Conservation (phyloP, 495 filamentous ascomycete species). For the Daldinia concentrica region DNA sequence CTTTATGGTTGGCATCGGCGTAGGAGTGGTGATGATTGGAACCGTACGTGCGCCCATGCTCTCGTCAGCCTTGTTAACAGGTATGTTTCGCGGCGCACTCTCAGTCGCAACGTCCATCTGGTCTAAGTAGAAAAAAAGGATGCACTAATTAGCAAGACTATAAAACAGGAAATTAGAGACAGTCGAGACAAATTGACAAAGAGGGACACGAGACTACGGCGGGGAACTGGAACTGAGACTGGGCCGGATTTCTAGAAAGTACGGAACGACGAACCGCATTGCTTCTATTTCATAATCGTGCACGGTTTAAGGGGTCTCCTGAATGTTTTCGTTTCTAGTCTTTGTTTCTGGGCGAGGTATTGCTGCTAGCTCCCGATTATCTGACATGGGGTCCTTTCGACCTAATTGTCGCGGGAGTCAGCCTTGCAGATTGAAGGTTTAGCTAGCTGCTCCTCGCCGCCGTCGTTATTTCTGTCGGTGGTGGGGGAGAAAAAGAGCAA, state of each 20-base stretch:
- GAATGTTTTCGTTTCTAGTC: conserved; percentile 18
- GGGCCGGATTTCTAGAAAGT: conserved; percentile 35
- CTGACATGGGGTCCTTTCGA: conserved; percentile 43
- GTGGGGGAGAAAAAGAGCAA: conserved; percentile 31
- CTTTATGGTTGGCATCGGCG: conserved; percentile 55
- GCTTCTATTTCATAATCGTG: conserved; percentile 36
- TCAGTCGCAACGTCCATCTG: conserved; percentile 61
- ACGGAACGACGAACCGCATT: conserved; percentile 38
- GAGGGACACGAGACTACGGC: conserved; percentile 26
- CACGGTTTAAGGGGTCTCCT: conserved; percentile 30
- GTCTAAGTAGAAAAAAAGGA: conserved; percentile 46
- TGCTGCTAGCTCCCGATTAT: conserved; percentile 38
- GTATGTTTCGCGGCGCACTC: conserved; percentile 54
- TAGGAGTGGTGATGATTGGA: conserved; percentile 54
- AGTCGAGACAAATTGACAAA: conserved; percentile 38
- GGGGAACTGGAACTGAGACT: conserved; percentile 17
- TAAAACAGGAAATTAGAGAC: conserved; percentile 6
- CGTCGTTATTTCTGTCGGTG: conserved; percentile 38
- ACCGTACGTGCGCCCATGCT: conserved; percentile 57
- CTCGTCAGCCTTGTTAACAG: conserved; percentile 51
- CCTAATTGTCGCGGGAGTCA: conserved; percentile 41
- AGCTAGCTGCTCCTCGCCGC: conserved; percentile 26
- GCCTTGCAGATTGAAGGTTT: conserved; percentile 36
- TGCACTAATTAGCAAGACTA: conserved; percentile 29
- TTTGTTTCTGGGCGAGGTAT: conserved; percentile 32